Percentiles rank a stretch among this genome's conserved stretches.
phyloP scores from a whole-genome alignment of 768 basidiomycete genomes.

The Pisolithus marmoratus region DNA sequence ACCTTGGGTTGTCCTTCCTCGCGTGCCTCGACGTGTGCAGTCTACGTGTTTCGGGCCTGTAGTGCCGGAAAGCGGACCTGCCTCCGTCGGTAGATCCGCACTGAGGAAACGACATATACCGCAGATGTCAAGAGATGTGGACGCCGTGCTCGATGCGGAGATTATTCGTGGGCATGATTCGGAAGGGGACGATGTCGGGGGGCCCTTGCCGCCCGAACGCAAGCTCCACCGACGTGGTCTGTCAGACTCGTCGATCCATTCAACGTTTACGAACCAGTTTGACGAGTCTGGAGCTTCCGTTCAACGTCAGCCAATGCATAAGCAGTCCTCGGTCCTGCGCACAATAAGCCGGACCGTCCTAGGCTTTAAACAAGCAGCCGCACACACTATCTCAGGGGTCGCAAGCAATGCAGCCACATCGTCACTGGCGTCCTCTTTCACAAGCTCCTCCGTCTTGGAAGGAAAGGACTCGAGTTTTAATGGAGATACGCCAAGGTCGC shows the following conservation, averaged over 20 bases:
- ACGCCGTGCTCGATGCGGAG: constrained; percentile 68
- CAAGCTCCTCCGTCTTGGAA: constrained; percentile 6
- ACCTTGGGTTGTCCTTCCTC: constrained; percentile 69
- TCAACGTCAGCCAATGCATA: constrained; percentile 28
- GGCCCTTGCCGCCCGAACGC: constrained; percentile 52
- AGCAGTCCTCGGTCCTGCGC: constrained; percentile 45
- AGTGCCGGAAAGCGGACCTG: constrained; percentile 21
- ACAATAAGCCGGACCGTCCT: constrained; percentile 50
- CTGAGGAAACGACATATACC: constrained; percentile 12
- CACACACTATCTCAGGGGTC: constrained; percentile 23
- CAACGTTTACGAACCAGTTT: constrained; percentile 64
- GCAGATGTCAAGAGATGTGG: constrained; percentile 60
- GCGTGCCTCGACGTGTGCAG: constrained; percentile 27
- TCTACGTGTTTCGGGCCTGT: constrained; percentile 16
- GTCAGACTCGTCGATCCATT: constrained; percentile 89
- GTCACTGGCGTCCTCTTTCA: constrained; percentile 6
- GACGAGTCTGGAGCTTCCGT: constrained; percentile 23
- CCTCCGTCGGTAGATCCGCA: constrained; percentile 18
- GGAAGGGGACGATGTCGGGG: constrained; percentile 38
- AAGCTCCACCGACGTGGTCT: constrained; percentile 74
- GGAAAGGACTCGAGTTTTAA: not conserved
- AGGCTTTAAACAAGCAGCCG: constrained; percentile 36
- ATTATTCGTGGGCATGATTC: constrained; percentile 24
- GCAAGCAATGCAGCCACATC: constrained; percentile 4
- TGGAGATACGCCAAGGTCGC: constrained; percentile 13